These are phyloP conservation scores for Dothideomycetidae sp. DNA, from an alignment of 2,329 filamentous ascomycete genomes.

Conservation along the genomic window DNA sequence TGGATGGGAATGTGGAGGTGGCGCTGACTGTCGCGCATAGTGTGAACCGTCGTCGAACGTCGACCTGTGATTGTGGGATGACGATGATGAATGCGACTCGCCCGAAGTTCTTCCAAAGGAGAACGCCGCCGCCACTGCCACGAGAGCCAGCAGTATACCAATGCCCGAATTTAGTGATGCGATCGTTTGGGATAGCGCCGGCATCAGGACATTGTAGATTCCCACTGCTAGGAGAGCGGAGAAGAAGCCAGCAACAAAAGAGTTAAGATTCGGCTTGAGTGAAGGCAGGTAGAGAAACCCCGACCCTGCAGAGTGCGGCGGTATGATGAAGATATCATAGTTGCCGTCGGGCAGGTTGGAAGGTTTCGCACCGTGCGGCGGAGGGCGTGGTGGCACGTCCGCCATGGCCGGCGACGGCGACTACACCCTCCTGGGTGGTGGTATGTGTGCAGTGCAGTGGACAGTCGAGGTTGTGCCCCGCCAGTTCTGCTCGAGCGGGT, in stretches of 20 bases:
- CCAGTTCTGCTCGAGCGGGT: no score
- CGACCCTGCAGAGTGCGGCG: slow-evolving; percentile 73
- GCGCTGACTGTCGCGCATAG: slow-evolving; percentile 12
- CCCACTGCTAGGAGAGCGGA: slow-evolving; percentile 59
- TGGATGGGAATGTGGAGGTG: slow-evolving; percentile 9
- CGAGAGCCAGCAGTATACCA: slow-evolving; percentile 56
- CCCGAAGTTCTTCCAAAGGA: slow-evolving; percentile 52
- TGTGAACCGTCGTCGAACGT: slow-evolving; percentile 1
- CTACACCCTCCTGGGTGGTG: slow-evolving; percentile 1
- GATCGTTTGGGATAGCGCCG: slow-evolving; percentile 62
- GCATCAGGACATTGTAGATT: slow-evolving; percentile 58
- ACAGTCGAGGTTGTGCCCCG: no score
- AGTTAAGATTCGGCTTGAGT: slow-evolving; percentile 70
- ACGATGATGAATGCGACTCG: slow-evolving; percentile 7
- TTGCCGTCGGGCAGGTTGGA: slow-evolving; percentile 69
- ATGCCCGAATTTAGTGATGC: slow-evolving; percentile 36
- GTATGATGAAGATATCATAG: slow-evolving; percentile 96
- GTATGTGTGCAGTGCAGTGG: no score
- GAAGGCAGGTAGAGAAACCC: slow-evolving; percentile 94
- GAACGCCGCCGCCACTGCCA: slow-evolving; percentile 65
- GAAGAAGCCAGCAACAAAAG: slow-evolving; percentile 76
- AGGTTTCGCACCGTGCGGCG: slow-evolving; percentile 62
- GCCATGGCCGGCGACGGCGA: slow-evolving; percentile 5
- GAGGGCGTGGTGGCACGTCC: slow-evolving; percentile 59
- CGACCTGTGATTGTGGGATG: slow-evolving; percentile 5